Evolutionary conservation across 176 grass and related monocot species (phyloP).

Genomic region (Carex pumila): DNA sequence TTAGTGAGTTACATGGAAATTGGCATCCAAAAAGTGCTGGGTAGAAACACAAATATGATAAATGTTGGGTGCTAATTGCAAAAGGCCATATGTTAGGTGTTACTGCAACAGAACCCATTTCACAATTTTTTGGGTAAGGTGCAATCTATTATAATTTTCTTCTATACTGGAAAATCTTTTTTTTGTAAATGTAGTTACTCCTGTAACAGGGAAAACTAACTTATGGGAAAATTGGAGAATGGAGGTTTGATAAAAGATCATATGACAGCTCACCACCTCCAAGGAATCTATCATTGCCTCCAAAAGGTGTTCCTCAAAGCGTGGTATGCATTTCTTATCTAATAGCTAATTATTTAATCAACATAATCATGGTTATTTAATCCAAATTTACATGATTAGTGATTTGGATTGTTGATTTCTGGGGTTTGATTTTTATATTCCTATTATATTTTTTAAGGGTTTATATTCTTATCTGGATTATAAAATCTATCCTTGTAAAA

Average conservation of each 20-base stretch:
- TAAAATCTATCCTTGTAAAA: background rate
- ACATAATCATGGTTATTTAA: background rate
- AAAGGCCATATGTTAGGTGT: background rate
- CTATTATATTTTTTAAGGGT: background rate
- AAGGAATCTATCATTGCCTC: conserved; percentile 77
- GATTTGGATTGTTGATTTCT: conserved; percentile 1
- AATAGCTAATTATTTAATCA: conserved; percentile 12
- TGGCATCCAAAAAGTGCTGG: background rate
- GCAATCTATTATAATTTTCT: background rate
- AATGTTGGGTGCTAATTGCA: background rate
- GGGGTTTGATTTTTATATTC: background rate
- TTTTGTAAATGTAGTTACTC: background rate
- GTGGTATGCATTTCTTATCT: conserved; percentile 60
- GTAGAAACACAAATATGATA: background rate
- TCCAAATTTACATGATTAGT: background rate
- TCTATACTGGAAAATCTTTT: background rate
- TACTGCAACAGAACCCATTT: background rate
- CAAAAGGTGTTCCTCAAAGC: conserved; percentile 63
- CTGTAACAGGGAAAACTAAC: conserved; percentile 60
- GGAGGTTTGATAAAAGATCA: conserved; percentile 95
- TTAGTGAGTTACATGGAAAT: background rate
- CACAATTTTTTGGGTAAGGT: background rate
- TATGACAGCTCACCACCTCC: conserved; percentile 49
- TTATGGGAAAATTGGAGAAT: conserved; percentile 92
- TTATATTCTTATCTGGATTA: background rate